Evolutionary conservation across 192 early-diverging fungal species (phyloP), one percentile per base, ranked within the genome.

Genomic region (Coemansia sp.): DNA sequence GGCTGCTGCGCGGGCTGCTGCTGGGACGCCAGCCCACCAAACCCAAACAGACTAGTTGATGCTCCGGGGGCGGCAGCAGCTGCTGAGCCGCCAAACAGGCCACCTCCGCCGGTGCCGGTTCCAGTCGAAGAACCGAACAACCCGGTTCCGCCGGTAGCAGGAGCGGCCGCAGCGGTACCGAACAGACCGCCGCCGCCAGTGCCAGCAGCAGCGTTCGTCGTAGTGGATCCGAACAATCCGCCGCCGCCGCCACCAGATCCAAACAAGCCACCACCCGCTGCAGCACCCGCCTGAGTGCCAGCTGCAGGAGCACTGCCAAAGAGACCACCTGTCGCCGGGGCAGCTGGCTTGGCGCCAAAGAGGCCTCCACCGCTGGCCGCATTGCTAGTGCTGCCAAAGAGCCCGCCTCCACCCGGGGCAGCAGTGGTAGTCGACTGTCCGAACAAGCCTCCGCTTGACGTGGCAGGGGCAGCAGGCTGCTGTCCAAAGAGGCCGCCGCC

Each of bases 401-500:
- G 44, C 3, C 64, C 33, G 42, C 67, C 68, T 41, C 57, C 35
- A 17, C 39, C 51, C 9, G 54, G 24, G 24, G 24, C 35, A 27
- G 31, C 59, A 42, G 46, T 7, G n/a, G 48, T 14, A 2, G 50
- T 37, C 3, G 37, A 7, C 57, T 40, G 53, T 14, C 64, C 63
- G 62, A 66, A 65, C 59, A 66, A 35, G 3, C 29, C 42, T 4
- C 45, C 48, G 16, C 70, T 66, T 45, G 62, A 51, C 3, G 77
- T 57, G 31, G 59, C 31, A 34, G 54, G 54, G 16, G 54, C 54
- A 10, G 63, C 61, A 60, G 59, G 6, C 36, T 35, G 16, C 53
- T 84, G 76, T 7, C 84, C 84, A 56, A 74, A 69, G 50, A 60
- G 6, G 0, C 65, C 71, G 40, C 67, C 75, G 16, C 57, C 57